phyloP scores from a whole-genome alignment of 257 asterid species.

The Avicennia marina region DNA sequence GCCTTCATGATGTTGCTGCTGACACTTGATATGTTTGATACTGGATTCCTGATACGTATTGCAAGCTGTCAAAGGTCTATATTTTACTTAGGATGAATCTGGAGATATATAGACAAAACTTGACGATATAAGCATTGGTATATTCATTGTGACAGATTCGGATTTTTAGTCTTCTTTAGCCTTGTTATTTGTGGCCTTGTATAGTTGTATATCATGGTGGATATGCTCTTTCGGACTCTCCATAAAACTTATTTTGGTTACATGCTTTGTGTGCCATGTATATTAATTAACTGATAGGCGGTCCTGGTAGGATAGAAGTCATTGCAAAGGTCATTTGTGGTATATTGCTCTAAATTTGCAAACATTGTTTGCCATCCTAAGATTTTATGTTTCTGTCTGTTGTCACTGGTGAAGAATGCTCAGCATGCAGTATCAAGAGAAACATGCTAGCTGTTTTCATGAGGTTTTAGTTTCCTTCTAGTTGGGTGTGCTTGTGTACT shows the following conservation, averaged over 20 bases:
- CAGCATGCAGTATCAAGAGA: neutral
- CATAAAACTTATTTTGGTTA: neutral
- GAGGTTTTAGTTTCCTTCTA: too few relatives aligned
- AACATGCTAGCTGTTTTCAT: too few relatives aligned
- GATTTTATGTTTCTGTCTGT: neutral
- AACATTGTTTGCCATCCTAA: neutral
- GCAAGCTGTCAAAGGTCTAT: neutral
- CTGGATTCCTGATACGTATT: neutral
- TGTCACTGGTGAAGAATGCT: neutral
- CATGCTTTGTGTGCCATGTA: neutral
- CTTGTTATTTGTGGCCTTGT: too few relatives aligned
- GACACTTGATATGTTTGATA: neutral
- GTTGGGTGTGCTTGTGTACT: too few relatives aligned
- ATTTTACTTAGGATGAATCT: neutral
- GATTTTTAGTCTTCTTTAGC: neutral
- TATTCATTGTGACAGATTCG: neutral
- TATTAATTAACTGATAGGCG: neutral
- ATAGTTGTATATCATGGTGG: neutral
- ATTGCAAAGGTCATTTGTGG: neutral
- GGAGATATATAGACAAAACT: neutral
- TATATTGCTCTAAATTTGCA: neutral
- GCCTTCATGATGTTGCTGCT: neutral
- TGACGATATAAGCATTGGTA: neutral
- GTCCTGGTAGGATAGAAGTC: neutral
- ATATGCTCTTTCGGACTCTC: neutral